phyloP scores from a whole-genome alignment of 2,329 filamentous ascomycete genomes.

The Fonsecaea pedrosoi region DNA sequence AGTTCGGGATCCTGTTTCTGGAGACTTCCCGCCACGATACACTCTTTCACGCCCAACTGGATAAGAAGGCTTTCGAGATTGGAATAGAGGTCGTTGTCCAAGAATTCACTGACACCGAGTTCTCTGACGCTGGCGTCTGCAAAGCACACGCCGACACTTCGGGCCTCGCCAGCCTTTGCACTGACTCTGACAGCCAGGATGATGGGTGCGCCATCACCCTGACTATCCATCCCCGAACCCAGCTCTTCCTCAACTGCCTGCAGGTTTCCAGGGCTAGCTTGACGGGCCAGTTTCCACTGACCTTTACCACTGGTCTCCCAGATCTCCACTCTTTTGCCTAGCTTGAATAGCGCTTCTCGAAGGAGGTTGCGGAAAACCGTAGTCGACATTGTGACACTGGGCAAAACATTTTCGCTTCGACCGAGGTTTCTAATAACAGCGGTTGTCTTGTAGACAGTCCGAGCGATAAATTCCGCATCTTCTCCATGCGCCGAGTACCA shows the following conservation, averaged over 20 bases:
- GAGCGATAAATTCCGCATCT: conserved; percentile 57
- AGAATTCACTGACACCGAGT: conserved; percentile 93
- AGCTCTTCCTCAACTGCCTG: conserved; percentile 97
- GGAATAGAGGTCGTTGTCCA: conserved; percentile 98
- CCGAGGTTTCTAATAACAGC: conserved; percentile 92
- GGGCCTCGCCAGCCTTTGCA: conserved; percentile 81
- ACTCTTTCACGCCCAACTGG: conserved; percentile 94
- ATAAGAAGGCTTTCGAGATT: conserved; percentile 97
- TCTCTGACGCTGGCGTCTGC: conserved; percentile 96
- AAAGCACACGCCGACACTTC: conserved; percentile 93
- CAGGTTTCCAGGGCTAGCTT: conserved; percentile 92
- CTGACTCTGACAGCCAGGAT: conserved; percentile 94
- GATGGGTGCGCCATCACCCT: conserved; percentile 73
- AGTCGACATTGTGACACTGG: conserved; percentile 92
- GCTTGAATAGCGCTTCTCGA: conserved; percentile 87
- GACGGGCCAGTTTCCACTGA: conserved; percentile 89
- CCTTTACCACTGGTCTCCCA: conserved; percentile 77
- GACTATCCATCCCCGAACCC: conserved; percentile 67
- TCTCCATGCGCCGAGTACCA: conserved; percentile 76
- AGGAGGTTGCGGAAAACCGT: conserved; percentile 97
- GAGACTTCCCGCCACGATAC: conserved; percentile 80
- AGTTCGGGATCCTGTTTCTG: conserved; percentile 86
- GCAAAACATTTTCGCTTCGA: conserved; percentile 79
- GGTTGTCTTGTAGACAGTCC: conserved; percentile 94
- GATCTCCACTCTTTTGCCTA: conserved; percentile 90